Evolutionary conservation across 371 early-diverging fungal species (phyloP), one percentile per base, ranked within the genome.

Genomic region (Mortierella sp.): DNA sequence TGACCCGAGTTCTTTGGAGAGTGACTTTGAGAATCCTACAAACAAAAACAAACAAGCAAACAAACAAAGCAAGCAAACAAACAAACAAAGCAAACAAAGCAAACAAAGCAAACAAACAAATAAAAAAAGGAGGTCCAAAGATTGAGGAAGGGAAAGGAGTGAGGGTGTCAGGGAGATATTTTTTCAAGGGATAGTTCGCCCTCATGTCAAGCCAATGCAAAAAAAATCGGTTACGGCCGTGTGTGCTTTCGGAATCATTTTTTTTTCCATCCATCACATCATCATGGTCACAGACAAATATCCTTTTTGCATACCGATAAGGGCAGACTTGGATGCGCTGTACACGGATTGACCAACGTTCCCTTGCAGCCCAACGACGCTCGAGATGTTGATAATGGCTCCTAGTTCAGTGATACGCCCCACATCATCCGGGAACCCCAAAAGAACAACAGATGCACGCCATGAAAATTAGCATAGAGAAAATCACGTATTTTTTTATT

Each of bases 311-410:
- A 64, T 88, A 91, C 95, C 97, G 31, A 96, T 85, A 24, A 96
- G 66, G 4, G 95, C 97, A 1, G 96, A 94, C 85, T 98, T 97
- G 53, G 95, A 90, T 0, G 97, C 96, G 75, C 92, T 88, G 84
- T 97, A 97, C 19, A 89, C 91, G 11, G 90, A 86, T 84, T 95
- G 96, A 4, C 96, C 98, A 55, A 83, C 79, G 71, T 94, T 96
- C 5, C 97, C 96, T 31, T 90, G 86, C 13, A 93, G 63, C 14
- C 96, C 98, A 31, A 95, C 87, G 2, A 94, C 92, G 68, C 96
- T 96, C 2, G 95, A 86, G 24, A 97, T 88, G 85, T 97, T 97
- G 85, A 98, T 89, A 64, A 97, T 96, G 61, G 91, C 92, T 2
- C 96, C 95, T 82, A 58, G 29, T n/a, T n/a, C n/a, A n/a, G n/a